Base-by-base conservation (phyloP, 805 yeast species). In the Wickerhamomyces silvicola region DNA sequence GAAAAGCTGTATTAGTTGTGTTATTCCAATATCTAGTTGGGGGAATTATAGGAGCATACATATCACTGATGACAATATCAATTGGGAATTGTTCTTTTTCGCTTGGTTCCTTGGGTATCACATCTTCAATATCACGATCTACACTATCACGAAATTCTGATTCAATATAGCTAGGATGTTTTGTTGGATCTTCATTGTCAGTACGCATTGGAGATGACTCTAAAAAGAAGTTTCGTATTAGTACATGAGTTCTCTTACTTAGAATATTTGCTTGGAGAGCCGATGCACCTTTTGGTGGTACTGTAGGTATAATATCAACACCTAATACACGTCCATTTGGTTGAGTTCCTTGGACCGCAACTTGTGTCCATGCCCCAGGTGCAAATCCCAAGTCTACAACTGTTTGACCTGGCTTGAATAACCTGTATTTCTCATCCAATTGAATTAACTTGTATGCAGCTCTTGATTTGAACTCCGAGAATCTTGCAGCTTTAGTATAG, bases 301-400 rank as follows among this genome's bases (percentile, higher is more conserved):
- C 66, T 32, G 78, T 72, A 7, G 84, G 81, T 14, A 90, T 64
- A 21, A 92, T 66, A 57, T 92, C 96, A 9, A 87, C 83, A 5
- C 96, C 96, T 10, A 86, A 51, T 4, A 86, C 74, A 14, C 66
- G 60, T 1, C 86, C 80, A 2, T 59, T 50, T 1, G 68, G 67
- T 13, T 55, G 48, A 2, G 76, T 66, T 34, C 70, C 54, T 32
- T 72, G 72, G 7, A 70, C 59, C 0, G 90, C 88, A 2, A 85
- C 88, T 52, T 86, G 95, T 7, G 90, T 74, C 96, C 96, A 86
- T 4, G 95, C 87, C 0, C 96, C 96, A 0, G 96, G 96, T 0
- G 95, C 94, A 54, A 77, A 87, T 0, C 96, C 95, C 28, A 92
- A 60, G 60, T 92, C 98, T 5, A 92, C 75, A 1, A 92, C 81